Base-by-base conservation (phyloP, 768 basidiomycete species). In the Paxillus rubicundulus region DNA sequence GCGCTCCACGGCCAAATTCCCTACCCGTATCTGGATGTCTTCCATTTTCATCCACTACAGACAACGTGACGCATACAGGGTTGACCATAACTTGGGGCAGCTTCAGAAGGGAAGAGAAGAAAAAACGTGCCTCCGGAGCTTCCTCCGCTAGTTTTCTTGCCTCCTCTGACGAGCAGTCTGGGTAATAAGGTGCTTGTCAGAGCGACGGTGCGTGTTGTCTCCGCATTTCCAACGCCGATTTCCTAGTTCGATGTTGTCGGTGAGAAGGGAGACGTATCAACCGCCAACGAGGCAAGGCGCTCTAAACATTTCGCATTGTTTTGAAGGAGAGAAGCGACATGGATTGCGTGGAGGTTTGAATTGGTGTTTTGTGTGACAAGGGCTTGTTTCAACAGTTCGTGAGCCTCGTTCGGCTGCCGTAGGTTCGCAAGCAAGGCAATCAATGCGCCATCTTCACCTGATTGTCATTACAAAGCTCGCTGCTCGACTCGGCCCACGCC, bases 281-380 rank as follows among this genome's bases (percentile, higher is more conserved):
- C 78, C 0, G 92, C 90, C 17, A 99, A 76, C 0, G 90, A 84
- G 9, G 81, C 86, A 71, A 98, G 98, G 9, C n/a, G 95, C 70
- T 59, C 93, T 95, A 56, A 14, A 50, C 4, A 57, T 63, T 85
- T 89, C 8, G 77, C 72, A 28, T 81, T 74, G 61, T 85, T 84
- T 61, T 90, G 86, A 56, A 92, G 82, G 55, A 97, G 86, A n/a
- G 81, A 95, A 97, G 67, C 92, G 84, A 92, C 92, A 72, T 97
- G 97, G 72, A 84, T 91, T 0, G 94, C 92, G 47, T 97, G 92
- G 37, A 98, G 77, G 63, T 96, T 91, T 61, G 92, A 80, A 66
- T 92, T 90, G 55, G 70, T 70, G 57, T 79, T 83, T 61, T 92
- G 86, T 0, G 96, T 85, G 0, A 81, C 77, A 37, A 98, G 81